Evolutionary conservation across 345 rosid species (phyloP).

Genomic region (Turritis glabra): DNA sequence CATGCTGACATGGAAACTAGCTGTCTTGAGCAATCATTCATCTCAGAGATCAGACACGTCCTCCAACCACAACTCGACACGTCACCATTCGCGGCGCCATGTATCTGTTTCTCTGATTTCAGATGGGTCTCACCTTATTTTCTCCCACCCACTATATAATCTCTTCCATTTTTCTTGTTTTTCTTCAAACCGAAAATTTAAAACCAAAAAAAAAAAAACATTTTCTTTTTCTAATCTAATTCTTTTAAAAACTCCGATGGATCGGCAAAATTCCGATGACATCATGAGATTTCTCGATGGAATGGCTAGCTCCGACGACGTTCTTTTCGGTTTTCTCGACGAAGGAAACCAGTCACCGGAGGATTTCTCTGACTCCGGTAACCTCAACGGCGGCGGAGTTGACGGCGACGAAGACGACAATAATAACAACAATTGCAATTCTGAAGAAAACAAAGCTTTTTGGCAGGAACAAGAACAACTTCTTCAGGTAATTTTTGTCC

Average conservation of each 20-base stretch:
- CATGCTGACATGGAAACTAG: constrained; percentile 47
- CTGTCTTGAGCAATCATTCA: constrained; percentile 44
- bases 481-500: constrained; percentile 54
- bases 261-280: constrained; percentile 49
- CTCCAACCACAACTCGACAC: constrained; percentile 39
- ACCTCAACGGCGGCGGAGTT: constrained; percentile 22
- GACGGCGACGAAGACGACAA: constrained; percentile 30
- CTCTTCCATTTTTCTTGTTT: neutral
- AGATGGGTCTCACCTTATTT: constrained; percentile 31
- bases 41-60: neutral
- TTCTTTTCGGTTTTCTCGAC: constrained; percentile 60
- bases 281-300: constrained; percentile 54
- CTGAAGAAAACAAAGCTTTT: constrained; percentile 55
- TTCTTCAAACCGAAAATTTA: neutral
- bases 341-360: constrained; percentile 39
- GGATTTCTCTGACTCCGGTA: constrained; percentile 23
- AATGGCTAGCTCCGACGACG: constrained; percentile 55
- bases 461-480: constrained; percentile 77
- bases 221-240: neutral
- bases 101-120: constrained; percentile 49
- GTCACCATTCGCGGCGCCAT: constrained; percentile 51
- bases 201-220: no score
- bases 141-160: constrained; percentile 16
- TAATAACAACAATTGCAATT: constrained; percentile 19
- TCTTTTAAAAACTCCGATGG: constrained; percentile 26